phyloP scores from a whole-genome alignment of 352 stramenopile genomes.

The Pythium apleroticum region DNA sequence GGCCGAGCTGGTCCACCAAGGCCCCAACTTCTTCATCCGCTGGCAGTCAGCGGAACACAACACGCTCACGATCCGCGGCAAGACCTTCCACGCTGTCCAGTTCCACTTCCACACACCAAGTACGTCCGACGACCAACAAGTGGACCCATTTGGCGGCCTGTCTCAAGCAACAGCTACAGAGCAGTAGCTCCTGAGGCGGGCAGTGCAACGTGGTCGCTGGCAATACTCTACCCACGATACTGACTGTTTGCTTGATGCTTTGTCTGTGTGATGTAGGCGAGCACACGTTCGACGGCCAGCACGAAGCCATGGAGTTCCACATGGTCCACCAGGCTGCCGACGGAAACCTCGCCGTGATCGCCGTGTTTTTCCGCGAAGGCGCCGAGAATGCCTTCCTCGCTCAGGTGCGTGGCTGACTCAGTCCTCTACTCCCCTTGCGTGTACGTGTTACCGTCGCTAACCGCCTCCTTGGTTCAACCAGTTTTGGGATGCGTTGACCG shows the following conservation, averaged over 20 bases:
- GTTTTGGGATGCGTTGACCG: conserved; percentile 57
- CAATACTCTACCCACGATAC: not conserved
- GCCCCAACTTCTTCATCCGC: conserved; percentile 53
- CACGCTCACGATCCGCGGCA: conserved; percentile 44
- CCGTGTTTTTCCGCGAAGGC: conserved; percentile 57
- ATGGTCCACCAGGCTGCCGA: conserved; percentile 65
- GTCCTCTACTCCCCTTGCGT: no score
- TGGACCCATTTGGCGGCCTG: no score
- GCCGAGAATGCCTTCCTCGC: conserved; percentile 55
- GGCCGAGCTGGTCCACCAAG: conserved; percentile 37
- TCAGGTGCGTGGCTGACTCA: conserved; percentile 24
- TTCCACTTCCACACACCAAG: conserved; percentile 66
- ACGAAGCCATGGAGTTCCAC: conserved; percentile 62
- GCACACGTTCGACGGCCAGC: conserved; percentile 63
- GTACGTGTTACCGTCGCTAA: not conserved
- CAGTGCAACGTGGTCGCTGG: not conserved
- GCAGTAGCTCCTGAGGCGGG: not conserved
- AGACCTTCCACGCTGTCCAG: conserved; percentile 56
- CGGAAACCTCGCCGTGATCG: conserved; percentile 53
- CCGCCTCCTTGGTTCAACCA: conserved; percentile 4
- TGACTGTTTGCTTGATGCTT: not conserved
- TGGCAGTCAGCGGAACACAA: conserved; percentile 46
- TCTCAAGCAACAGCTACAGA: not conserved
- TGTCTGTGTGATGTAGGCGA: conserved; percentile 35
- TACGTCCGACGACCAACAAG: conserved; percentile 29